A percentile compares a stretch with the other conserved stretches of the same genome.
Evolutionary conservation across 2,329 filamentous ascomycete genomes (phyloP).

Genomic region (Teratosphaeriaceae sp.): DNA sequence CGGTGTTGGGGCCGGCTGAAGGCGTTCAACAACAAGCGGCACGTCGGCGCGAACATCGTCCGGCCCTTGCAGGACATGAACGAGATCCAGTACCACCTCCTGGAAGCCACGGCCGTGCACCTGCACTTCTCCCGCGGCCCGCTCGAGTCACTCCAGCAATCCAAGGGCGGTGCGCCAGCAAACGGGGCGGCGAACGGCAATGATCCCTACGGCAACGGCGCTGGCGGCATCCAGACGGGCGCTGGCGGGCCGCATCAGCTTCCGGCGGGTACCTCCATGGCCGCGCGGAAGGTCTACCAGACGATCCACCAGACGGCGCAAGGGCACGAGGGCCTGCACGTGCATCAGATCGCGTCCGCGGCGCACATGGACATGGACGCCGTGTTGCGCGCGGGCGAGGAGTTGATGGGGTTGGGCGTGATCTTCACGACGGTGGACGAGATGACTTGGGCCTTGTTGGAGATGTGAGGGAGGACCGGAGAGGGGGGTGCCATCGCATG

Average conservation of each 20-base stretch:
- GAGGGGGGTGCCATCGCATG: too few species aligned
- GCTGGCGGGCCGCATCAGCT: constrained; percentile 27
- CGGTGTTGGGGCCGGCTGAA: constrained; percentile 81
- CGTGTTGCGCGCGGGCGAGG: constrained; percentile 71
- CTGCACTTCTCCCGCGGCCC: constrained; percentile 72
- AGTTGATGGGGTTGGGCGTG: constrained; percentile 64
- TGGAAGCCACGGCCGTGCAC: constrained; percentile 86
- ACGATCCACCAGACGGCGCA: constrained; percentile 61
- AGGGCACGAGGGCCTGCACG: constrained; percentile 75
- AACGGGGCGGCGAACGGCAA: constrained; percentile 20
- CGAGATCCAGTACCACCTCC: constrained; percentile 85
- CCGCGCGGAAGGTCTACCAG: constrained; percentile 63
- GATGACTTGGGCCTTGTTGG: constrained; percentile 77
- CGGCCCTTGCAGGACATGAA: constrained; percentile 78
- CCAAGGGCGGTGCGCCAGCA: constrained; percentile 9
- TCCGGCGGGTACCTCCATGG: constrained; percentile 36
- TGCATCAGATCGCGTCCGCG: constrained; percentile 65
- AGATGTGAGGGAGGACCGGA: neutral
- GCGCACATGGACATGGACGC: constrained; percentile 62
- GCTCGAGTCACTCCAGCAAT: constrained; percentile 37
- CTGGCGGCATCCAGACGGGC: constrained; percentile 22
- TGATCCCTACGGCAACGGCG: too few species aligned
- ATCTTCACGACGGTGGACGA: constrained; percentile 93
- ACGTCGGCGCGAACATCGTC: constrained; percentile 74
- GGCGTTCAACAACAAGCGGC: constrained; percentile 74